phyloP scores from a whole-genome alignment of 129 eudicot genomes.

The Ambrosia artemisiifolia region DNA sequence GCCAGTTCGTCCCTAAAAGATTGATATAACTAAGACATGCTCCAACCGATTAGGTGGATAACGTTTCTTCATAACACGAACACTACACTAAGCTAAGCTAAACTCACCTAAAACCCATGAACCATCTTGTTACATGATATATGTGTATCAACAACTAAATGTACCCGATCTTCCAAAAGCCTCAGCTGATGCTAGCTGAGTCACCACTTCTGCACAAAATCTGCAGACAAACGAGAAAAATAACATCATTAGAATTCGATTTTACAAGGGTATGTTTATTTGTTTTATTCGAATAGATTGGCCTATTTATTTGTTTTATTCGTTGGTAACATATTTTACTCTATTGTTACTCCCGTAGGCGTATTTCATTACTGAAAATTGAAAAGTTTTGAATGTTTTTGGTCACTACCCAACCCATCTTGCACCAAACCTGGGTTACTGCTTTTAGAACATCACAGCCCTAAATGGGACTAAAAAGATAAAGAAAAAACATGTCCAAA shows the following conservation, averaged over 20 bases:
- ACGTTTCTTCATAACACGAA: not conserved
- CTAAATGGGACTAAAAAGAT: no score
- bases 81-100: not conserved
- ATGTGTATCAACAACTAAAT: conserved; percentile 16
- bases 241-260: not conserved
- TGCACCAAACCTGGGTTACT: no score
- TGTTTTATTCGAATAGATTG: not conserved
- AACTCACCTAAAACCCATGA: conserved; percentile 4
- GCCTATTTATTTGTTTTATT: no score
- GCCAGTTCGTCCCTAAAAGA: not conserved
- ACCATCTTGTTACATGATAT: not conserved
- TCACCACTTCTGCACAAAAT: conserved; percentile 19
- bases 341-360: not conserved
- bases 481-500: no score
- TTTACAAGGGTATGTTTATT: not conserved
- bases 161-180: conserved; percentile 12
- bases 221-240: not conserved
- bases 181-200: conserved; percentile 21
- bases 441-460: no score
- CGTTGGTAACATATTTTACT: no score
- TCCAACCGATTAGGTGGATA: not conserved
- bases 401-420: no score
- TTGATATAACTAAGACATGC: conserved; percentile 5
- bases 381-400: no score
- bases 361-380: not conserved